Base-by-base conservation (phyloP, 208 protist genomes). In the Kentomonas sorsogonicus region DNA sequence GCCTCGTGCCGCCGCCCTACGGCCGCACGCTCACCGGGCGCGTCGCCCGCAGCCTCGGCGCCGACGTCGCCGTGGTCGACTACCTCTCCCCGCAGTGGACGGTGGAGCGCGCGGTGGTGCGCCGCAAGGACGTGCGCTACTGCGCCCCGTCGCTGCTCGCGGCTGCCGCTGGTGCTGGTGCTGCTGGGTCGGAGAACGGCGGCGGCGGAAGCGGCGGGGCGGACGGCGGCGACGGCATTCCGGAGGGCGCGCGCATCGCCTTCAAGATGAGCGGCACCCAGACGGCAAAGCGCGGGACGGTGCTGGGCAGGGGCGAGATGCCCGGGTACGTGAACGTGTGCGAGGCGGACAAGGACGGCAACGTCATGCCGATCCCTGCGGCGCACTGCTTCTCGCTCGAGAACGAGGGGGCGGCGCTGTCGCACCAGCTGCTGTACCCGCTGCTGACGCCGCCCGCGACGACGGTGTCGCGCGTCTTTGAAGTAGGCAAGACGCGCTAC, bases 401-500 rank as follows among this genome's bases (percentile, higher is more conserved):
- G 36, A 93, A 93, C 59, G 85, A 93, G 41, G 77, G 76, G 53
- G 46, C 60, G 41, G 53, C 79, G 47, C 44, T 63, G 22, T 73
- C 79, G 34, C 51, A 31, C 25, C 62, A 81, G 51, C 50, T 56
- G 2, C 45, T 62, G 31, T 91, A 92, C 68, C 70, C 83, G 13
- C 74, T 85, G 22, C 64, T 93, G 11, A 63, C 69, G 0, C 71
- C 77, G 9, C 84, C 86, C 0, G 69, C 72, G 38, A 86, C 74
- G 61, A 72, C 70, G 26, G 64, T 89, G 29, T 77, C 72, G 25
- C 74, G 71, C 57, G 60, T 80, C 6, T 95, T 95, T 70, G 89
- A 88, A 40, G 89, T 95, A 2, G 89, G 89, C 25, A 88, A 85
- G 38, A 77, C 58, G 47, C 84, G 85, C 47, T 91, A 82, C 62